phyloP scores from a whole-genome alignment of 176 grass and related monocot genomes.

The Phoenix roebelenii region DNA sequence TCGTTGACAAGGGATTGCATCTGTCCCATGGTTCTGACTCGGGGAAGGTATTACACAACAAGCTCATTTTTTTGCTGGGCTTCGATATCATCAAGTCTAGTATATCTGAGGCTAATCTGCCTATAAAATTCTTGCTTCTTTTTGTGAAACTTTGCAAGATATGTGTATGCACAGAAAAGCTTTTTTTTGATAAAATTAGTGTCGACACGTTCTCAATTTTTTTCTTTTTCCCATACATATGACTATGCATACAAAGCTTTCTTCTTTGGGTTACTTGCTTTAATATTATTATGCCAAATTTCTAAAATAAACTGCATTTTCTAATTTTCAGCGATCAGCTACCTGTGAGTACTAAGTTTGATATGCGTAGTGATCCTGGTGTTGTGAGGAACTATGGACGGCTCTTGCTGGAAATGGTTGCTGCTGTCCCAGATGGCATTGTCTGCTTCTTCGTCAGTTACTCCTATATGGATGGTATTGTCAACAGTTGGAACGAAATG shows the following conservation, averaged over 20 bases:
- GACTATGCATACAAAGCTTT: not conserved
- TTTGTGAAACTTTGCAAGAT: no score
- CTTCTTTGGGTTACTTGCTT: not conserved
- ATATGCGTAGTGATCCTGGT: slow-evolving; percentile 92
- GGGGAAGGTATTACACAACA: slow-evolving; percentile 55
- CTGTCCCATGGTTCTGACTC: slow-evolving; percentile 95
- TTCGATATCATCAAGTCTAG: no score
- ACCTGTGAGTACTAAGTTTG: slow-evolving; percentile 89
- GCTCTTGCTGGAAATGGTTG: slow-evolving; percentile 86
- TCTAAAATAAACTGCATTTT: not conserved
- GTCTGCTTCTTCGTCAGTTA: slow-evolving; percentile 99
- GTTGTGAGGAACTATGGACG: slow-evolving; percentile 93
- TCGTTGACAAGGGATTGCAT: slow-evolving; percentile 96
- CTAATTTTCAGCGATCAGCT: slow-evolving; percentile 76
- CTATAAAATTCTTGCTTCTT: no score
- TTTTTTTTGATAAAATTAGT: no score
- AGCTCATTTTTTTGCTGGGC: no score
- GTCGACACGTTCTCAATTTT: no score
- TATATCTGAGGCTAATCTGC: no score
- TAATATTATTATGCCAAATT: not conserved
- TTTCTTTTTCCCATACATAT: not conserved
- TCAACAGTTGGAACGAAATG: slow-evolving; percentile 97
- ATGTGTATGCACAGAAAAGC: no score
- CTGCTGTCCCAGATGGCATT: slow-evolving; percentile 85
- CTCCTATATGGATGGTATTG: slow-evolving; percentile 98